phyloP scores from a whole-genome alignment of 768 basidiomycete species.

The Tylopilus plumbeoviolaceoides region DNA sequence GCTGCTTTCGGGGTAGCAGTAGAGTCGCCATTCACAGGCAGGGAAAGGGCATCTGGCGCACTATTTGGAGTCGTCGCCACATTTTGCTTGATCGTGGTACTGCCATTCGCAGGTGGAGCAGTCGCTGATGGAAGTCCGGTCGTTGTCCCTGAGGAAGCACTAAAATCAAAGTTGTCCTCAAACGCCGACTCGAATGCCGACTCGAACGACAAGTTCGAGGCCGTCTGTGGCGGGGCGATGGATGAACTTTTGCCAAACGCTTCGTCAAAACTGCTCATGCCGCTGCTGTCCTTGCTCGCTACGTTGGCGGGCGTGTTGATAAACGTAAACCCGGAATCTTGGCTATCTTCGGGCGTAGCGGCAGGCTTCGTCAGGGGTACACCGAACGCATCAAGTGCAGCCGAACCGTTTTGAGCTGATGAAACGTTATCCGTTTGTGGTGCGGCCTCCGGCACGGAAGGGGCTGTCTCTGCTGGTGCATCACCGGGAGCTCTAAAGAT shows the following conservation, averaged over 20 bases:
- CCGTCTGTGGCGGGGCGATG: slow-evolving; percentile 31
- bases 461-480: slow-evolving; percentile 16
- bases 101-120: slow-evolving; percentile 25
- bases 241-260: slow-evolving; percentile 56
- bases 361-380: slow-evolving; percentile 23
- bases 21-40: slow-evolving; percentile 11
- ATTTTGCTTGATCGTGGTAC: slow-evolving; percentile 7
- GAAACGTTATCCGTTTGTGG: slow-evolving; percentile 18
- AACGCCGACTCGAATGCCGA: slow-evolving; percentile 67
- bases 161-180: slow-evolving; percentile 66
- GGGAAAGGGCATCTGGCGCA: slow-evolving; percentile 9
- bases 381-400: slow-evolving; percentile 40
- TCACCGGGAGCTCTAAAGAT: slow-evolving; percentile 41
- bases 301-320: slow-evolving; percentile 13
- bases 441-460: slow-evolving; percentile 16
- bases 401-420: slow-evolving; percentile 13
- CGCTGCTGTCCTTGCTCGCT: slow-evolving; percentile 18
- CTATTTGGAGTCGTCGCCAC: slow-evolving; percentile 6
- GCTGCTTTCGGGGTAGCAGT: slow-evolving; percentile 10
- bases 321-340: slow-evolving; percentile 20
- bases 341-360: slow-evolving; percentile 15
- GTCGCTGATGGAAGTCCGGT: slow-evolving; percentile 28
- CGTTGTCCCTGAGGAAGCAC: slow-evolving; percentile 34
- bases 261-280: slow-evolving; percentile 68
- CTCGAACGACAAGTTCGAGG: slow-evolving; percentile 56